Evolutionary conservation across 352 stramenopile genomes (phyloP).

Genomic region (Phytophthora europaea): DNA sequence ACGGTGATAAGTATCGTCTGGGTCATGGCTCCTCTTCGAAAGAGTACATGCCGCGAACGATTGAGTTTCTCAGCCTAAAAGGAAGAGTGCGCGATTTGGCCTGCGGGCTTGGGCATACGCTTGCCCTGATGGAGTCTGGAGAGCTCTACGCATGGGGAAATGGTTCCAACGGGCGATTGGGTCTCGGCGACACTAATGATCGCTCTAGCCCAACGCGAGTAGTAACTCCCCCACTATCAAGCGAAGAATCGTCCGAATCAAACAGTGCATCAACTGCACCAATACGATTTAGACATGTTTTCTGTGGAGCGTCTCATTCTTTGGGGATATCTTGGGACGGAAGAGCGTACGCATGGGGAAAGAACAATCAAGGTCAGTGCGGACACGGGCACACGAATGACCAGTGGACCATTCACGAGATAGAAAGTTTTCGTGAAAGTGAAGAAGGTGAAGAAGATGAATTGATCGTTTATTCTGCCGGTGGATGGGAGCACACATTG

Average conservation of each 20-base stretch:
- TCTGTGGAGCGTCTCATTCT: constrained; percentile 83
- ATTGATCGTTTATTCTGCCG: constrained; percentile 59
- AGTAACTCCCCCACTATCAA: constrained; percentile 2
- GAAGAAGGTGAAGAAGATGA: constrained; percentile 58
- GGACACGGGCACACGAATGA: constrained; percentile 85
- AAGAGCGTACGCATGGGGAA: constrained; percentile 73
- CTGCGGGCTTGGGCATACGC: constrained; percentile 73
- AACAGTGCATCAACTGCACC: not conserved
- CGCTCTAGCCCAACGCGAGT: constrained; percentile 60
- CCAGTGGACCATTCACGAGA: constrained; percentile 62
- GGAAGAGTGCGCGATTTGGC: constrained; percentile 67
- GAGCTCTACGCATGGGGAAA: constrained; percentile 88
- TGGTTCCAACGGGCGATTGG: constrained; percentile 85
- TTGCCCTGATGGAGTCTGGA: constrained; percentile 69
- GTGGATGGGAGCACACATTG: constrained; percentile 87
- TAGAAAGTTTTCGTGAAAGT: constrained; percentile 64
- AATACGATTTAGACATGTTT: constrained; percentile 53
- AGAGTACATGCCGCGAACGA: constrained; percentile 72
- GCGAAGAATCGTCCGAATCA: not conserved
- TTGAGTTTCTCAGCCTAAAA: constrained; percentile 72
- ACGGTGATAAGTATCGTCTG: constrained; percentile 86
- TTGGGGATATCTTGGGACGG: constrained; percentile 71
- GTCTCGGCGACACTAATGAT: constrained; percentile 82
- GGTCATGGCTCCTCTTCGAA: constrained; percentile 80
- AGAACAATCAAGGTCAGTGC: constrained; percentile 90